These are phyloP conservation scores for Linderniella brevidens DNA, from an alignment of 257 asterid species.

Conservation along the genomic window DNA sequence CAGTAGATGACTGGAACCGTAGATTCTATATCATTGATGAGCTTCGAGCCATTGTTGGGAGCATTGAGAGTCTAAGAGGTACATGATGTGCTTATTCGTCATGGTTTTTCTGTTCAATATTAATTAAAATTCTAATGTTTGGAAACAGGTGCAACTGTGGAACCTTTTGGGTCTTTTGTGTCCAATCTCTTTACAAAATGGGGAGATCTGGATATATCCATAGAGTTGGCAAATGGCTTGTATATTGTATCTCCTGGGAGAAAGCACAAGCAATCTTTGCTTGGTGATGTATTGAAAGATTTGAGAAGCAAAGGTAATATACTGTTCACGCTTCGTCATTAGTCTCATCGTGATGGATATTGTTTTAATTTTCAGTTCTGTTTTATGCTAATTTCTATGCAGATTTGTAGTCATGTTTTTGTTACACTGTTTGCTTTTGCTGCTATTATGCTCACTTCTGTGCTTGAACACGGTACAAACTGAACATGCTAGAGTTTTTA, in stretches of 20 bases:
- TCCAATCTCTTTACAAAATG: conserved; percentile 87
- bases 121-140: conserved; percentile 5
- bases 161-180: conserved; percentile 93
- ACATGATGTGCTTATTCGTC: conserved; percentile 1
- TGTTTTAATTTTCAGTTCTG: neutral
- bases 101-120: conserved; percentile 1
- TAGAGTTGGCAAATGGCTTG: conserved; percentile 58
- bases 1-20: conserved; percentile 43
- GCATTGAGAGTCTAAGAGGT: conserved; percentile 79
- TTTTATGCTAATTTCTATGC: neutral
- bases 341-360: neutral
- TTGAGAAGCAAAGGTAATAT: conserved; percentile 53
- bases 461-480: too few species aligned
- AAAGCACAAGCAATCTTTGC: conserved; percentile 54
- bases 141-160: conserved; percentile 86
- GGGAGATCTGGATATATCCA: conserved; percentile 91
- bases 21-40: conserved; percentile 42
- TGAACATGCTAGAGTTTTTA: too few species aligned
- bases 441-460: too few species aligned
- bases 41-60: conserved; percentile 33
- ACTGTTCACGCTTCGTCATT: conserved; percentile 1
- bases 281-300: conserved; percentile 41
- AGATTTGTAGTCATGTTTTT: neutral
- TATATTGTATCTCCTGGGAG: conserved; percentile 53
- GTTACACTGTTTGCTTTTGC: too few species aligned